Base-by-base conservation (phyloP, 805 yeast genomes). In the Kuraishia floccosa region DNA sequence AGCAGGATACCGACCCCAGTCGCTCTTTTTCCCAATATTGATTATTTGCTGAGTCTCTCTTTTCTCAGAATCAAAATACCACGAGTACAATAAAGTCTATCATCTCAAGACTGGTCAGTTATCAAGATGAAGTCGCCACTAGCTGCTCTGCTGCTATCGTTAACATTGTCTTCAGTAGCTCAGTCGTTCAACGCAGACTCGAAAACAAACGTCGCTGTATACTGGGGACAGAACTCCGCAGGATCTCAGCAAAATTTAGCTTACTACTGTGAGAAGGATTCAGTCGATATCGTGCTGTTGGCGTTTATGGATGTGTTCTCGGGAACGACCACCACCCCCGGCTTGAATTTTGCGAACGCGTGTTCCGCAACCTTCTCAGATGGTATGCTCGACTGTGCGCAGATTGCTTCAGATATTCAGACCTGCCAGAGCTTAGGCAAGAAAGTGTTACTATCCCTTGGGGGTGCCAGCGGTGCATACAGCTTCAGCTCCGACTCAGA, bases 191-290 rank as follows among this genome's bases (percentile, higher is more conserved):
- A 52, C 39, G 43, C 62, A 7, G 34, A 50, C 12, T 51, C 74
- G 22, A 61, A 66, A 28, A 46, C 63, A 20, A 80, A 82, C 40
- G 71, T 84, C 24, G 95, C 79, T 15, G 63, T 81, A 6, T 85
- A 85, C 56, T 85, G 95, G 95, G 95, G 96, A 32, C 94, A 85
- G 55, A 70, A 72, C 43, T 73, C 89, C 11, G 76, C 69, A n/a
- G 83, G 83, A 6, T 60, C 36, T 22, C 75, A 72, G 42, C 47
- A 59, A 22, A 46, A 54, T 4, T 53, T 73, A 5, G 54, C 64
- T 2, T 54, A 62, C 29, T 83, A 83, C 60, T 85, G 96, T 63
- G 59, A 63, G 35, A 63, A 73, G 30, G 69, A 72, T 33, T 65
- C 72, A 29, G 85, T 82, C 17, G 94, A 83, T 43, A 73, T 82